Evolutionary conservation across 345 rosid genomes (phyloP).

Genomic region (Brassica incana): DNA sequence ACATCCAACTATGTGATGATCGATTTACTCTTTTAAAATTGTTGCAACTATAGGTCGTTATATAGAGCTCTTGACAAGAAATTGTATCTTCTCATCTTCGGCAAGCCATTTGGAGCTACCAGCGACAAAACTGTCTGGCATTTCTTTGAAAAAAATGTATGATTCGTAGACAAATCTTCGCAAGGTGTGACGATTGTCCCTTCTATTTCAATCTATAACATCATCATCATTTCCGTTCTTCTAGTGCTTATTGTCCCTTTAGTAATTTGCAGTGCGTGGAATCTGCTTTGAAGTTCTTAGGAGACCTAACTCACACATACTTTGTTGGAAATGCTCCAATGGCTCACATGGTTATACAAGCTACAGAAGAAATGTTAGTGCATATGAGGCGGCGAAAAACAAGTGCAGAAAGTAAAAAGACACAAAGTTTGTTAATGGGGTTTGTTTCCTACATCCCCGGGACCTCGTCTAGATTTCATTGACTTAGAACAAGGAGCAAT

Average conservation of each 20-base stretch:
- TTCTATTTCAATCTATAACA: not conserved
- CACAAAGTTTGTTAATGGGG: too few relatives aligned
- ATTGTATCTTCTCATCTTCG: slow-evolving; percentile 76
- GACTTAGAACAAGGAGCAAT: too few relatives aligned
- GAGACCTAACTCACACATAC: slow-evolving; percentile 79
- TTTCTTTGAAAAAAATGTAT: slow-evolving; percentile 79
- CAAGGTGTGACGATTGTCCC: slow-evolving; percentile 22
- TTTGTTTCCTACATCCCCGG: too few relatives aligned
- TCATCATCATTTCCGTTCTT: slow-evolving; percentile 12
- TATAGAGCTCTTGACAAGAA: slow-evolving; percentile 88
- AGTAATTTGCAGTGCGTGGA: slow-evolving; percentile 75
- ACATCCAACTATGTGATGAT: too few relatives aligned
- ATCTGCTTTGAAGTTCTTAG: slow-evolving; percentile 72
- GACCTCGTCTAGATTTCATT: too few relatives aligned
- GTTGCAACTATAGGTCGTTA: slow-evolving; percentile 43
- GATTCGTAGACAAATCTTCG: slow-evolving; percentile 89
- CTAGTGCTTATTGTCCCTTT: too few relatives aligned
- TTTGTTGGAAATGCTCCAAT: slow-evolving; percentile 97
- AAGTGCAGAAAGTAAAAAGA: too few relatives aligned
- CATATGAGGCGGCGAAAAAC: too few relatives aligned
- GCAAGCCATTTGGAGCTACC: slow-evolving; percentile 59
- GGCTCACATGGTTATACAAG: slow-evolving; percentile 73
- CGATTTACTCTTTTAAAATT: too few relatives aligned
- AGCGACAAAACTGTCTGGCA: slow-evolving; percentile 74
- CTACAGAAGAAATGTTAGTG: slow-evolving; percentile 33